Conservation (phyloP, 805 yeast species). For the Debaryomyces tyrocola region DNA sequence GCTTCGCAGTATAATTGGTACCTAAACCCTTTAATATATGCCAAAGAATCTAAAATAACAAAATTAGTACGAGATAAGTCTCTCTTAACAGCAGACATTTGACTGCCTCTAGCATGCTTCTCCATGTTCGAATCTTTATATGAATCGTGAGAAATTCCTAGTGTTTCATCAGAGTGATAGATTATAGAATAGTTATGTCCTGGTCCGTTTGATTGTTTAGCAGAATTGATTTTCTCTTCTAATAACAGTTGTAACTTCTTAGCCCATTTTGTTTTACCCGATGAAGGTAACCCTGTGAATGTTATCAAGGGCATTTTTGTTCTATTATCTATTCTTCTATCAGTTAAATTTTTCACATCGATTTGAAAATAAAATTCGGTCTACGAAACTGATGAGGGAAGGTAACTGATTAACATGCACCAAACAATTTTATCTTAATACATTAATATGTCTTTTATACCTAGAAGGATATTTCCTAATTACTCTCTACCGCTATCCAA, state of each 20-base stretch:
- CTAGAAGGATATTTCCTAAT: constrained; percentile 71
- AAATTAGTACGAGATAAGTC: constrained; percentile 66
- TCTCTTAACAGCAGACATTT: constrained; percentile 86
- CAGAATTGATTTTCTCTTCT: constrained; percentile 42
- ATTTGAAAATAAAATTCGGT: neutral
- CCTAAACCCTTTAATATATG: constrained; percentile 92
- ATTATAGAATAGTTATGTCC: constrained; percentile 61
- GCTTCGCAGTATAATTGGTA: constrained; percentile 95
- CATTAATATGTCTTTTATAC: constrained; percentile 49
- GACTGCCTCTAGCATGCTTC: constrained; percentile 78
- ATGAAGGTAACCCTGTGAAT: constrained; percentile 80
- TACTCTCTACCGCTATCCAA: constrained; percentile 70
- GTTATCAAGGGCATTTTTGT: constrained; percentile 75
- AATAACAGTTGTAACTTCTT: constrained; percentile 49
- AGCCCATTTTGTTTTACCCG: constrained; percentile 83
- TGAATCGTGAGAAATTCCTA: constrained; percentile 67
- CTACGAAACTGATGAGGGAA: neutral
- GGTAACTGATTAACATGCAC: neutral
- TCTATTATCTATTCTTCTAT: neutral
- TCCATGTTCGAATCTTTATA: constrained; percentile 76
- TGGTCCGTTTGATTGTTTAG: constrained; percentile 38
- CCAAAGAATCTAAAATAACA: constrained; percentile 82
- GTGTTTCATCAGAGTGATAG: constrained; percentile 72
- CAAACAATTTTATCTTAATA: neutral
- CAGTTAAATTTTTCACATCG: neutral